phyloP scores from a whole-genome alignment of 352 stramenopile species.

The Globisporangium solare region DNA sequence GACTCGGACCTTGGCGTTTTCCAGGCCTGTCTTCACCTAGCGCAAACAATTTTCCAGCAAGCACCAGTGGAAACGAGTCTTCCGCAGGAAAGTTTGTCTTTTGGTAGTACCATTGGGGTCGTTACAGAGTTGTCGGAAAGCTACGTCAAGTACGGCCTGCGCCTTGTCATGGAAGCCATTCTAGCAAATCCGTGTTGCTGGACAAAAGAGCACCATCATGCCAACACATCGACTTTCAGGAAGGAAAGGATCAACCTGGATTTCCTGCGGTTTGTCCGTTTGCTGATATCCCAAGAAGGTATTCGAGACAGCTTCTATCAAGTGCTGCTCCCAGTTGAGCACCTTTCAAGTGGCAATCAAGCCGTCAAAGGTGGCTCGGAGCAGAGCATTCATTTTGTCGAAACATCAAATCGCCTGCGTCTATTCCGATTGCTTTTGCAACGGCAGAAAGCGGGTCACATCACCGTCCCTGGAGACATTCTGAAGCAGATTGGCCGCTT shows the following conservation, averaged over 20 bases:
- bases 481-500: constrained; percentile 1
- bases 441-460: not conserved
- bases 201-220: constrained; percentile 9
- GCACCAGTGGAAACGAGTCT: not conserved
- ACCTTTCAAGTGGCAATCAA: not conserved
- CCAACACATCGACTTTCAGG: not conserved
- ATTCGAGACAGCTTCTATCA: constrained; percentile 27
- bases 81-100: not conserved
- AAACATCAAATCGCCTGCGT: constrained; percentile 19
- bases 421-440: constrained; percentile 24
- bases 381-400: not conserved
- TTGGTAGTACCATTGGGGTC: not conserved
- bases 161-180: constrained; percentile 21
- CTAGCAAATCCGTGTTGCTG: constrained; percentile 31
- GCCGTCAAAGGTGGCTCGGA: not conserved
- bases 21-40: constrained; percentile 32
- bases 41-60: constrained; percentile 32
- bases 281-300: constrained; percentile 29
- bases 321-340: constrained; percentile 13
- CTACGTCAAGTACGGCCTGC: constrained; percentile 21
- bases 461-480: not conserved
- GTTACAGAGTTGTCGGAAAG: constrained; percentile 3
- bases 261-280: constrained; percentile 34
- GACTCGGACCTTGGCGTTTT: constrained; percentile 25
- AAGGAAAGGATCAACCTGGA: constrained; percentile 23